Percentiles rank a stretch among this genome's conserved stretches.
Conservation (phyloP, 2,329 filamentous ascomycete species). For the Penicillium sp. region DNA sequence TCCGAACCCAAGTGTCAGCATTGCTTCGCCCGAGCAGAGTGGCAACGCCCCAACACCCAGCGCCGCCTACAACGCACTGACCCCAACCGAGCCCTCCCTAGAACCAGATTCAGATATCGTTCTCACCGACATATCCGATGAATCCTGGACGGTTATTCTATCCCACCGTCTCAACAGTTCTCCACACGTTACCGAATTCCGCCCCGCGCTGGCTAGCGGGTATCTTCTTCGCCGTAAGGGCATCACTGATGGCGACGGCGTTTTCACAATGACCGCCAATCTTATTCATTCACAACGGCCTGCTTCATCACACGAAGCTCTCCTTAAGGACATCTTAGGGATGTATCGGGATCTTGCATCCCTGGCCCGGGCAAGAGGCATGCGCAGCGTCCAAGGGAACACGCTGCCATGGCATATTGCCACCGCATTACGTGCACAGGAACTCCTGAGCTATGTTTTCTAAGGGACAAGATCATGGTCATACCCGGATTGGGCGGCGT, state of each 20-base stretch:
- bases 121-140: constrained; percentile 58
- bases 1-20: constrained; percentile 35
- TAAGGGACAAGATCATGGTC: constrained; percentile 20
- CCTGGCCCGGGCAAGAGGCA: constrained; percentile 44
- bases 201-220: constrained; percentile 46
- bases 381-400: constrained; percentile 41
- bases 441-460: constrained; percentile 43
- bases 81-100: constrained; percentile 33
- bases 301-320: constrained; percentile 31
- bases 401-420: constrained; percentile 51
- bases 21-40: constrained; percentile 45
- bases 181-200: constrained; percentile 42
- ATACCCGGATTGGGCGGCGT: constrained; percentile 8
- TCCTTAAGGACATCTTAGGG: constrained; percentile 43
- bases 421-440: constrained; percentile 44
- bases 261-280: constrained; percentile 43
- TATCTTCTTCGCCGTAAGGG: constrained; percentile 49
- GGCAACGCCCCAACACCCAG: constrained; percentile 41
- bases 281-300: constrained; percentile 38
- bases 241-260: constrained; percentile 41
- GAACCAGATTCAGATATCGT: constrained; percentile 56
- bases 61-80: constrained; percentile 39
- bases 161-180: constrained; percentile 49
- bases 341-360: constrained; percentile 48
- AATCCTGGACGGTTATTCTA: constrained; percentile 60